These are phyloP conservation scores for Litchi chinensis DNA, from an alignment of 345 rosid species.

Conservation along the genomic window DNA sequence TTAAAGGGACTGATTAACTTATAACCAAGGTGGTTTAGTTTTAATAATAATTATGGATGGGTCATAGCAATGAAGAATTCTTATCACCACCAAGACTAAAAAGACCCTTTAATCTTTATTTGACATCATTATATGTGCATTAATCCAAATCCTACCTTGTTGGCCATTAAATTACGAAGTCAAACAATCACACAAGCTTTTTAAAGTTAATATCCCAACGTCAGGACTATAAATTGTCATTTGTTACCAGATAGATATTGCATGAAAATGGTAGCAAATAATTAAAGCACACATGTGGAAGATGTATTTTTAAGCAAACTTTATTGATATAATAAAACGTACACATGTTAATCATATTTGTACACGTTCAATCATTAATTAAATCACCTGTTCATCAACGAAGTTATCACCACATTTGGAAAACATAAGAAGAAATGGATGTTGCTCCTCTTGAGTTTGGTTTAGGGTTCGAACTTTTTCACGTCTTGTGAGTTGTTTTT, in stretches of 20 bases:
- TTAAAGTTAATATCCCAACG: neutral
- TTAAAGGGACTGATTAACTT: neutral
- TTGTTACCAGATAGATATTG: too few relatives aligned
- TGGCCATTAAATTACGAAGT: neutral
- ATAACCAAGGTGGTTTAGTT: neutral
- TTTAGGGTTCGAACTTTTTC: too few relatives aligned
- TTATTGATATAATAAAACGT: neutral
- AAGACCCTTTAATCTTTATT: conserved; percentile 4
- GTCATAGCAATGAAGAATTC: conserved; percentile 2
- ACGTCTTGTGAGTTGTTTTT: too few relatives aligned
- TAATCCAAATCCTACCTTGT: neutral
- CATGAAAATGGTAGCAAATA: too few relatives aligned
- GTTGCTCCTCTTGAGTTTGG: too few relatives aligned
- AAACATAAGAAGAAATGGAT: too few relatives aligned
- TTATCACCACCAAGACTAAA: neutral
- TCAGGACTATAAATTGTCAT: neutral
- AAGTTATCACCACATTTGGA: neutral
- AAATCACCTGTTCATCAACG: neutral
- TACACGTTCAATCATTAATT: too few relatives aligned
- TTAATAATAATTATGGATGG: neutral
- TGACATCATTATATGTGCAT: conserved; percentile 19
- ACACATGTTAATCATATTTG: too few relatives aligned
- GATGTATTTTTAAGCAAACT: neutral
- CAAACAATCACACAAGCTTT: neutral
- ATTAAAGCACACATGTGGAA: neutral